Conservation (phyloP, 176 grass and related monocot genomes). For the Avena sativa region DNA sequence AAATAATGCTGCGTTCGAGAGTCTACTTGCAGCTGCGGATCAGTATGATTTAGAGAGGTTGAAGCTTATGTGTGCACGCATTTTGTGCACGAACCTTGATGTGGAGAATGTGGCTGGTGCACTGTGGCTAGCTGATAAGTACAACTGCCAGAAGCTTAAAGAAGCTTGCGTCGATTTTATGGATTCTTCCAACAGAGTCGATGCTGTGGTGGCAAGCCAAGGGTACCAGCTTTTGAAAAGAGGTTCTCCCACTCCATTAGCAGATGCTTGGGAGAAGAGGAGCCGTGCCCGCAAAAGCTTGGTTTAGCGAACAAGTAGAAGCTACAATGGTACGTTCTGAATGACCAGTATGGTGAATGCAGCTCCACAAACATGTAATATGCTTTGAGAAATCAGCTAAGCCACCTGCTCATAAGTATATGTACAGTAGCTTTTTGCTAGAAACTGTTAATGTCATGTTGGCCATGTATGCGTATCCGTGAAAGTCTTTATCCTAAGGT, state of each 20-base stretch:
- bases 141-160: constrained; percentile 22
- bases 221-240: constrained; percentile 26
- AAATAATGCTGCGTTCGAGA: background rate
- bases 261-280: constrained; percentile 35
- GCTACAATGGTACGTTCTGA: background rate
- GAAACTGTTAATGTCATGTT: constrained; percentile 16
- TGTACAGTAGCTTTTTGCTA: background rate
- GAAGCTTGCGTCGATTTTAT: constrained; percentile 37
- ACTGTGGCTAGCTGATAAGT: constrained; percentile 19
- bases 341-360: background rate
- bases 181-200: constrained; percentile 16
- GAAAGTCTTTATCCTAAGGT: constrained; percentile 11
- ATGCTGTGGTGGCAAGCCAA: constrained; percentile 21
- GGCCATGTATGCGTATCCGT: background rate
- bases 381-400: background rate
- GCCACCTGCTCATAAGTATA: background rate
- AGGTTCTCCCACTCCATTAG: constrained; percentile 26
- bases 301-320: background rate
- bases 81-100: constrained; percentile 17
- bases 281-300: background rate
- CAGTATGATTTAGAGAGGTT: constrained; percentile 39
- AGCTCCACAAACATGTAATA: background rate
- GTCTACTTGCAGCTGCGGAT: constrained; percentile 43
- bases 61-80: constrained; percentile 33
- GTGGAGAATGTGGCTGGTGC: constrained; percentile 28